Evolutionary conservation across 345 rosid species (phyloP).

Genomic region (Pistacia integerrima): DNA sequence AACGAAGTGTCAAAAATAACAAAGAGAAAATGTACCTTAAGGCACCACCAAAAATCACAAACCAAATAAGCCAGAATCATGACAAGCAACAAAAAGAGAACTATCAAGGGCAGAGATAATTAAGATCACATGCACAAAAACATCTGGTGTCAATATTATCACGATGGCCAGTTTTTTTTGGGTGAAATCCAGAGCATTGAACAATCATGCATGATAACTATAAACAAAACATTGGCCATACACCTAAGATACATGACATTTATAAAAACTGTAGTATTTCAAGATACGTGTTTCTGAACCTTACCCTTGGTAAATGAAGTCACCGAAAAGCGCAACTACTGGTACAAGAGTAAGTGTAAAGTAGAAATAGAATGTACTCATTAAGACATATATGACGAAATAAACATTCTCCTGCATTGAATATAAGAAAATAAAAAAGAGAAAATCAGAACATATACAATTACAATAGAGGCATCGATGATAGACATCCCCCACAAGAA

Average conservation of each 20-base stretch:
- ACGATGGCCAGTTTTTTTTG: neutral
- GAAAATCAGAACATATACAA: slow-evolving; percentile 19
- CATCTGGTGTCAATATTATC: neutral
- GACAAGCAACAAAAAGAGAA: neutral
- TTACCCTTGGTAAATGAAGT: slow-evolving; percentile 94
- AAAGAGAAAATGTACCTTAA: too few species aligned
- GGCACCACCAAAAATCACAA: too few species aligned
- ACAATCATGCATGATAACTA: too few species aligned
- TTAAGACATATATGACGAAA: slow-evolving; percentile 79
- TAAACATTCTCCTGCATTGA: slow-evolving; percentile 74
- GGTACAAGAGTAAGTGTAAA: slow-evolving; percentile 79
- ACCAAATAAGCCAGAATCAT: too few species aligned
- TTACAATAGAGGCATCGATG: neutral
- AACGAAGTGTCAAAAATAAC: neutral
- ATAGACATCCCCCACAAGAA: neutral
- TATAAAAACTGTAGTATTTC: neutral
- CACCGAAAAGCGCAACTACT: slow-evolving; percentile 77
- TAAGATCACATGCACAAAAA: neutral
- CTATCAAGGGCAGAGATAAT: neutral
- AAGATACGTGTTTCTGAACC: slow-evolving; percentile 19
- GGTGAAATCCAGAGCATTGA: too few species aligned
- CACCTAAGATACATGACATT: slow-evolving; percentile 1
- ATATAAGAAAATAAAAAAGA: neutral
- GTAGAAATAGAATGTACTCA: slow-evolving; percentile 93
- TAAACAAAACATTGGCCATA: neutral